A percentile compares a stretch with the other conserved stretches of the same genome.
Conservation (phyloP, 768 basidiomycete species). For the Trametes cingulata region DNA sequence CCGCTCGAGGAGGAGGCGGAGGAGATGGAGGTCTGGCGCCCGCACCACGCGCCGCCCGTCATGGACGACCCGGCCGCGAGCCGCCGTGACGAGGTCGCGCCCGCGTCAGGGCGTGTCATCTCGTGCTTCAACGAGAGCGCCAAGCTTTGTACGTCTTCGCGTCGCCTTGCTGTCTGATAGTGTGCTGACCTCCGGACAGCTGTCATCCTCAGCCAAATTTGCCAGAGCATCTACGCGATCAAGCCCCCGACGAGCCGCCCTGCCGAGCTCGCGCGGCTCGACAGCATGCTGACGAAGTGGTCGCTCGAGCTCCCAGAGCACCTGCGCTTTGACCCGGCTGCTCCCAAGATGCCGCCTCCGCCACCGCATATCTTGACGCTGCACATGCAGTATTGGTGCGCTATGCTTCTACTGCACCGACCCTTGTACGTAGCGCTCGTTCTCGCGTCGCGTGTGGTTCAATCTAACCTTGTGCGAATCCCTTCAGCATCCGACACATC, state of each 20-base stretch:
- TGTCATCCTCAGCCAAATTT: conserved; percentile 64
- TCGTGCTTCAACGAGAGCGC: conserved; percentile 83
- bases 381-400: conserved; percentile 88
- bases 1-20: conserved; percentile 70
- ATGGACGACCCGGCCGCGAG: conserved; percentile 30
- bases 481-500: conserved; percentile 35
- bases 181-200: conserved; percentile 43
- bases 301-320: conserved; percentile 69
- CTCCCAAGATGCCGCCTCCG: conserved; percentile 43
- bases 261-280: conserved; percentile 56
- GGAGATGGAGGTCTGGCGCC: conserved; percentile 56
- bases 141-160: conserved; percentile 55
- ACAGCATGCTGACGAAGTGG: conserved; percentile 71
- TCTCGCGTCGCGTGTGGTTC: too few relatives aligned
- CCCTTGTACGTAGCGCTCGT: conserved; percentile 61
- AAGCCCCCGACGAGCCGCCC: conserved; percentile 56
- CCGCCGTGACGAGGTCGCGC: conserved; percentile 23
- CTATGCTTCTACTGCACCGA: conserved; percentile 70
- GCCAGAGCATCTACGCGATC: conserved; percentile 73
- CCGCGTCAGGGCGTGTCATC: conserved; percentile 51
- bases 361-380: conserved; percentile 70
- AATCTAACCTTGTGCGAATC: neutral
- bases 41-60: conserved; percentile 42
- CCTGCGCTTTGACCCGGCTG: conserved; percentile 60
- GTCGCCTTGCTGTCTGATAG: neutral